A percentile compares a stretch with the other conserved stretches of the same genome.
phyloP scores from a whole-genome alignment of 148 eudicot species.

The Rheum nobile region DNA sequence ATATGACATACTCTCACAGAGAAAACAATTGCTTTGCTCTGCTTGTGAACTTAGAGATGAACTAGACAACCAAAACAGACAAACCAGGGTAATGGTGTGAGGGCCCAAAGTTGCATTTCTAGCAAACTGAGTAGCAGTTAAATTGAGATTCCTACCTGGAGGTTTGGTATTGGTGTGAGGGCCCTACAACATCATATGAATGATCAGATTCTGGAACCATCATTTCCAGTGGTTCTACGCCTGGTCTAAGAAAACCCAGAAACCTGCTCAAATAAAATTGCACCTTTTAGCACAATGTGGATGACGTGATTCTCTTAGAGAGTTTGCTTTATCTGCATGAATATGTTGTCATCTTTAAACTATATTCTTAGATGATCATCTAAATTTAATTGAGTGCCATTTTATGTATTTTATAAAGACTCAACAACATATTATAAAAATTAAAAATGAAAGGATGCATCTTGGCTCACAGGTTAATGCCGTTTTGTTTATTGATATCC shows the following conservation, averaged over 20 bases:
- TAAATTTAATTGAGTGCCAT: background rate
- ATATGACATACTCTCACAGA: background rate
- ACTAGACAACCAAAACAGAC: background rate
- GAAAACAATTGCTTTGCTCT: background rate
- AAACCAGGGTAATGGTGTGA: background rate
- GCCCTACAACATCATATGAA: background rate
- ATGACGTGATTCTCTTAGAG: background rate
- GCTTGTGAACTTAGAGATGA: background rate
- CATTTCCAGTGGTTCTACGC: background rate
- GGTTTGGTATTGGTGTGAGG: background rate
- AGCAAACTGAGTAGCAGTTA: background rate
- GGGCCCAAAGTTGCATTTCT: too few relatives aligned
- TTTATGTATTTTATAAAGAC: background rate
- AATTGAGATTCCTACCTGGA: background rate
- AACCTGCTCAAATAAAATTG: background rate
- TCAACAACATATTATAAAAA: background rate
- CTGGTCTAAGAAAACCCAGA: background rate
- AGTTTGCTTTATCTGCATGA: background rate
- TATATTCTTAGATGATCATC: background rate
- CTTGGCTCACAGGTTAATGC: slow-evolving; percentile 44
- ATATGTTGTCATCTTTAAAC: background rate
- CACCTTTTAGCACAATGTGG: background rate
- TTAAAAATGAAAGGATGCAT: background rate
- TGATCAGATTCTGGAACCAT: background rate
- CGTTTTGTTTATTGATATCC: slow-evolving; percentile 54